Evolutionary conservation across 768 basidiomycete species (phyloP), one percentile per base, ranked within the genome.

Genomic region (Phallus indusiatus): DNA sequence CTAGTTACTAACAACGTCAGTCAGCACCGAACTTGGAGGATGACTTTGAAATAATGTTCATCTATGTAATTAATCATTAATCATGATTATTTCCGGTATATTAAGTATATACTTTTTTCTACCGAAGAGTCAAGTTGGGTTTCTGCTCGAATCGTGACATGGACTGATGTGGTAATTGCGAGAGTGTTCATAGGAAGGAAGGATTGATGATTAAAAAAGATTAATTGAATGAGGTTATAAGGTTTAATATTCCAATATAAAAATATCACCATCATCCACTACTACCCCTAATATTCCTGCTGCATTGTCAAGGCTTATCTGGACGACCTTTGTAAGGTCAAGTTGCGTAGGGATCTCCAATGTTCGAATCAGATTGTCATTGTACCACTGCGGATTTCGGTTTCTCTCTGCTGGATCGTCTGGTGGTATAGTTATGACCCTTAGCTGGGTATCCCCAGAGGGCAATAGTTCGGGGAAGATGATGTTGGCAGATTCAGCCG

Each of bases 211-310:
- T 42, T 42, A 11, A 42, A 42, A 12, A 42, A 11, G 28, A 28
- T 28, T 28, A 28, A 14, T 42, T 42, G 42, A 42, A 42, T 42
- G 12, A 42, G 12, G 42, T 11, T 42, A 42, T 12, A 14, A 42
- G n/a, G 56, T 37, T 52, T 56, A 56, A 36, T 52, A 55, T 37
- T 55, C 49, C 28, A 56, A 56, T 37, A 56, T 59, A 59, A 59
- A 59, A 47, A 59, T 59, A 59, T 51, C 49, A 20, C 57, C 57
- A 9, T 47, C 50, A 17, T 59, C 22, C 28, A 59, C 28, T 36
- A 51, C 49, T 9, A 59, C 33, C 11, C 49, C 57, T 35, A 59
- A 46, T n/a, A 59, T 51, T 35, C 57, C 57, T 35, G 57, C 24
- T 16, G 48, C 57, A 21, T 59, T 51, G 34, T 53, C 50, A 18